phyloP scores from a whole-genome alignment of 2,329 filamentous ascomycete species.

The Berkeleyomyces rouxiae region DNA sequence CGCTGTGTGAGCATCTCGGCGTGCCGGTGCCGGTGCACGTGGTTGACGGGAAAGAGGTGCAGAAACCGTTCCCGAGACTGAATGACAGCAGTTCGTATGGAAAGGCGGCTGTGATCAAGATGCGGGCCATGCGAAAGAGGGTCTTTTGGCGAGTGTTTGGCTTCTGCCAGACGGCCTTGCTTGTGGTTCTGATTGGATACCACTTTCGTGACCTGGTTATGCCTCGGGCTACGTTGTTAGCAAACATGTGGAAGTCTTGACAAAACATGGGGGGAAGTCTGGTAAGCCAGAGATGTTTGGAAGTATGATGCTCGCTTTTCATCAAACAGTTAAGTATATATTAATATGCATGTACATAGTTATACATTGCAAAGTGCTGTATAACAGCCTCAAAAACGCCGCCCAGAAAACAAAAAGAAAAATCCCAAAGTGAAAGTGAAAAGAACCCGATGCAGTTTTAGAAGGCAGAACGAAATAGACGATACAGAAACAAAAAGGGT shows the following conservation, averaged over 20 bases:
- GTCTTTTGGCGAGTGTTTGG: conserved; percentile 13
- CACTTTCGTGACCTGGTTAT: conserved; percentile 5
- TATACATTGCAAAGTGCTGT: background rate
- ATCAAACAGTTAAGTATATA: background rate
- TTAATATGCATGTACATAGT: background rate
- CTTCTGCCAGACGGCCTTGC: conserved; percentile 10
- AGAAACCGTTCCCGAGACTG: conserved; percentile 16
- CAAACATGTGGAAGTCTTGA: background rate
- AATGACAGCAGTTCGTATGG: conserved; percentile 15
- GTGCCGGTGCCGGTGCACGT: conserved; percentile 24
- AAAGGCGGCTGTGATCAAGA: conserved; percentile 7
- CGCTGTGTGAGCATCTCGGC: conserved; percentile 25
- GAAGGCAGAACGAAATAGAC: background rate
- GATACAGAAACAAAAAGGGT: background rate
- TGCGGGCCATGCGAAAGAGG: conserved; percentile 13
- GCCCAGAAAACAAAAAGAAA: background rate
- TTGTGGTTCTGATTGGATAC: conserved; percentile 9
- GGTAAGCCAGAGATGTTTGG: background rate
- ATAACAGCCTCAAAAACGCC: background rate
- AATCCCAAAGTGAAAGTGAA: background rate
- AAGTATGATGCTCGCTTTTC: too few species aligned
- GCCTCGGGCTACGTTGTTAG: background rate
- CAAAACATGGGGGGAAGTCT: background rate
- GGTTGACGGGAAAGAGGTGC: conserved; percentile 14
- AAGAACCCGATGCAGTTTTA: background rate